Evolutionary conservation across 2,329 filamentous ascomycete genomes (phyloP).

Genomic region (Bipolaris cookei): DNA sequence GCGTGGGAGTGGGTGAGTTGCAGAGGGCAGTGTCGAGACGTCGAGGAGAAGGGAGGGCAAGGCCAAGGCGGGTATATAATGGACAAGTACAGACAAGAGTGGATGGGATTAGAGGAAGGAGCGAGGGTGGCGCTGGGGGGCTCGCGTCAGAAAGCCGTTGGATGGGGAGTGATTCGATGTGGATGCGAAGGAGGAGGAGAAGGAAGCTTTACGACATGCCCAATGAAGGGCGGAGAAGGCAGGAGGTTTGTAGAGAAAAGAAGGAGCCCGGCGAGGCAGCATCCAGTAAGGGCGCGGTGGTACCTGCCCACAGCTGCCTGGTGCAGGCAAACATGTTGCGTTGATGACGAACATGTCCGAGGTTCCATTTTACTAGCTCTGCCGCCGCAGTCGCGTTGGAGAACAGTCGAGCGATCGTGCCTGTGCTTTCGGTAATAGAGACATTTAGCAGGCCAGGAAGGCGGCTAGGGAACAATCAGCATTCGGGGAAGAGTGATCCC

Average conservation of each 20-base stretch:
- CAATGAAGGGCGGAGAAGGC: slow-evolving; percentile 19
- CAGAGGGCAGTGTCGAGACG: not conserved
- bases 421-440: slow-evolving; percentile 26
- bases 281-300: slow-evolving; percentile 20
- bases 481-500: slow-evolving; percentile 37
- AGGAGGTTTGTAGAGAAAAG: slow-evolving; percentile 24
- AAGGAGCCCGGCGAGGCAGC: slow-evolving; percentile 21
- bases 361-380: slow-evolving; percentile 43
- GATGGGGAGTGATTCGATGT: slow-evolving; percentile 5
- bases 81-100: slow-evolving; percentile 6
- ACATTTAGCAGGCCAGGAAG: slow-evolving; percentile 10
- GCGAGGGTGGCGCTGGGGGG: slow-evolving; percentile 8
- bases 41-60: not conserved
- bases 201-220: slow-evolving; percentile 21
- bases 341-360: slow-evolving; percentile 35
- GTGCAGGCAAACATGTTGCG: slow-evolving; percentile 25
- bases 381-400: slow-evolving; percentile 47
- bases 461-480: slow-evolving; percentile 33
- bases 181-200: slow-evolving; percentile 7
- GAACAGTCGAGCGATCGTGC: slow-evolving; percentile 19
- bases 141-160: slow-evolving; percentile 1
- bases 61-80: slow-evolving; percentile 2
- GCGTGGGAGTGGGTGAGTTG: not conserved
- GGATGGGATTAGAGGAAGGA: slow-evolving; percentile 7
- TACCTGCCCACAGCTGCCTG: slow-evolving; percentile 22